A percentile compares a stretch with the other conserved stretches of the same genome.
Conservation (phyloP, 73 alveolate genomes). For the Durusdinium trenchii region DNA sequence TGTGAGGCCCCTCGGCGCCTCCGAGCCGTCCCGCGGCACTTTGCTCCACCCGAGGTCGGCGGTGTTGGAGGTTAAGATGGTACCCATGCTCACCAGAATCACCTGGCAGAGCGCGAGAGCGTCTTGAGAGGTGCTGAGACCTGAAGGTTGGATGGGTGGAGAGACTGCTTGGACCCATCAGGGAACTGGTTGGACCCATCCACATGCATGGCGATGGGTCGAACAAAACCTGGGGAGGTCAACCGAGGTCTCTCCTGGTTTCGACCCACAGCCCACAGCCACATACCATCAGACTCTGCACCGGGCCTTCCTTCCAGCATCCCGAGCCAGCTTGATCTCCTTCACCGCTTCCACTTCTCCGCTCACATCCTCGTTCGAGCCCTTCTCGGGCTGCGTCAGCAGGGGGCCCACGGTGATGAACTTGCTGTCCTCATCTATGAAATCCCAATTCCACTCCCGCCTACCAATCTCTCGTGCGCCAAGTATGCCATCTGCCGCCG, state of each 20-base stretch:
- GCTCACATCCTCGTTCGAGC: no score
- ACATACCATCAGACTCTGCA: neutral
- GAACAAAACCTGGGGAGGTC: no score
- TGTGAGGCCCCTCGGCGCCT: conserved; percentile 47
- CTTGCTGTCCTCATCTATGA: neutral
- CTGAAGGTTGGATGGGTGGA: no score
- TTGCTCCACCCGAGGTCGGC: conserved; percentile 39
- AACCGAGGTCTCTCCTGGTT: no score
- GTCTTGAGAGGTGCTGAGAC: no score
- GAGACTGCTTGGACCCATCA: no score
- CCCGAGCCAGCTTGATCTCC: conserved; percentile 5
- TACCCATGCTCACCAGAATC: conserved; percentile 93
- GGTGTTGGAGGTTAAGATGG: conserved; percentile 63
- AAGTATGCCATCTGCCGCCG: neutral
- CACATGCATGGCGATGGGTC: no score
- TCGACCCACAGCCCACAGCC: no score
- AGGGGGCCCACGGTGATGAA: conserved; percentile 71
- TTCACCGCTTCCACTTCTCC: neutral
- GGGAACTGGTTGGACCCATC: no score
- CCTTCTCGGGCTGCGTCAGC: conserved; percentile 5
- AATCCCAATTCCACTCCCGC: neutral
- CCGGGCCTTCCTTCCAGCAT: conserved; percentile 9
- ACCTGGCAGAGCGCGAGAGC: no score
- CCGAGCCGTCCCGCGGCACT: conserved; percentile 69
- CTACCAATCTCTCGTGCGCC: neutral